phyloP scores from a whole-genome alignment of 1,284 basidiomycete genomes.

The Apiotrichum veenhuisii region DNA sequence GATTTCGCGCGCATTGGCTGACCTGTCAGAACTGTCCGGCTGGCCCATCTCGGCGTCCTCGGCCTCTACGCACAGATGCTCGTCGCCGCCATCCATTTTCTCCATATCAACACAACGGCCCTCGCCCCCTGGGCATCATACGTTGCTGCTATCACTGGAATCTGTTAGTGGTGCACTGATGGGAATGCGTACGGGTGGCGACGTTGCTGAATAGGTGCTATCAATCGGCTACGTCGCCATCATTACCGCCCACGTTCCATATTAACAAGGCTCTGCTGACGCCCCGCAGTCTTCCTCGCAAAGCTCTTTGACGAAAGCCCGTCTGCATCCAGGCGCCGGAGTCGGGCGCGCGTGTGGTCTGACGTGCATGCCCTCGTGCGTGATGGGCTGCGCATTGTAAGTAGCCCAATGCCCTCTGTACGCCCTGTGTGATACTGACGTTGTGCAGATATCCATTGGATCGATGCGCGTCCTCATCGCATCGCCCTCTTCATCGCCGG shows the following conservation, averaged over 20 bases:
- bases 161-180: conserved; percentile 4
- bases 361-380: conserved; percentile 37
- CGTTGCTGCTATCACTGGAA: background rate
- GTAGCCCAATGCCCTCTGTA: conserved; percentile 6
- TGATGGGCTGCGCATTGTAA: conserved; percentile 43
- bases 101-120: background rate
- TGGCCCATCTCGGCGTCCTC: conserved; percentile 5
- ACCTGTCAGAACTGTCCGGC: background rate
- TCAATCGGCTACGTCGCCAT: background rate
- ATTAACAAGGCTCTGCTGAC: background rate
- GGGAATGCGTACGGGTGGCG: too few relatives aligned
- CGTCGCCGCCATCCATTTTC: background rate
- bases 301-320: conserved; percentile 15
- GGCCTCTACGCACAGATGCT: conserved; percentile 1
- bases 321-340: conserved; percentile 1
- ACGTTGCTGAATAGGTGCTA: too few relatives aligned
- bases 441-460: conserved; percentile 10
- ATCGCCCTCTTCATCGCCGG: background rate
- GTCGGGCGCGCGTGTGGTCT: conserved; percentile 31
- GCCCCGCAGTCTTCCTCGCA: conserved; percentile 5
- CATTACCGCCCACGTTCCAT: background rate
- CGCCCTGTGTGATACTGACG: background rate
- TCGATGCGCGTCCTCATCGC: background rate
- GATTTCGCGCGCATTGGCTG: background rate
- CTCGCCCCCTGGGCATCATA: conserved; percentile 1